Conservation (phyloP, 257 asterid species). For the Echites panduratus region DNA sequence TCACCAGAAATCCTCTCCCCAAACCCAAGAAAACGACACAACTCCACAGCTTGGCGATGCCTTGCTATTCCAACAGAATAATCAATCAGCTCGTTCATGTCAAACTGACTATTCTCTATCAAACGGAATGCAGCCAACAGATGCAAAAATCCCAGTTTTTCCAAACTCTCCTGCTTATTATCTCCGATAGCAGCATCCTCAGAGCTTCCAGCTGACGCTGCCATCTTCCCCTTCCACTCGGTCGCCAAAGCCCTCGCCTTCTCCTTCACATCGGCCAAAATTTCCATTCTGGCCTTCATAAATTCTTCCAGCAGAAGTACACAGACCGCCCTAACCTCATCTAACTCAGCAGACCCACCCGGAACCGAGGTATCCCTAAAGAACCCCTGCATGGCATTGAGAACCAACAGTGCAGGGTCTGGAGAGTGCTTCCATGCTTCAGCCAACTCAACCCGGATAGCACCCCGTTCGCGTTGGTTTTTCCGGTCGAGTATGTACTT, state of each 20-base stretch:
- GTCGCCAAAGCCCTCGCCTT: conserved; percentile 33
- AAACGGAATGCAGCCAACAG: conserved; percentile 47
- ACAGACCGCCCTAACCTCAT: conserved; percentile 37
- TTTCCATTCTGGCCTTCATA: conserved; percentile 37
- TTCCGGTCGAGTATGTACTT: conserved; percentile 43
- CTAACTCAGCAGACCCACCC: conserved; percentile 2
- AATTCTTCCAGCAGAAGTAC: conserved; percentile 53
- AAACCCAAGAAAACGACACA: conserved; percentile 42
- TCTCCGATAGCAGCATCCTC: not conserved
- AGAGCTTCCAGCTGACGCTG: not conserved
- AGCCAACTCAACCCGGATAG: conserved; percentile 42
- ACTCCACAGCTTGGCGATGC: conserved; percentile 43
- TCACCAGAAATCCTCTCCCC: conserved; percentile 47
- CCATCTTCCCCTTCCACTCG: conserved; percentile 16
- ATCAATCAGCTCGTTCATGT: conserved; percentile 38
- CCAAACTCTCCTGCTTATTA: conserved; percentile 36
- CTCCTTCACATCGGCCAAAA: conserved; percentile 30
- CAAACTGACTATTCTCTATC: conserved; percentile 28
- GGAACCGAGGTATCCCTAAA: conserved; percentile 17
- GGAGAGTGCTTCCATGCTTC: conserved; percentile 56
- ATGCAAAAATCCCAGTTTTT: conserved; percentile 46
- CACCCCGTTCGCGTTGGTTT: conserved; percentile 41
- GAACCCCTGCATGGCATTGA: conserved; percentile 48
- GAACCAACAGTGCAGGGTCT: conserved; percentile 45
- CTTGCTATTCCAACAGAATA: conserved; percentile 37